These are phyloP conservation scores for Sicyos baderoa DNA, from an alignment of 306 rosid genomes.

Conservation along the genomic window DNA sequence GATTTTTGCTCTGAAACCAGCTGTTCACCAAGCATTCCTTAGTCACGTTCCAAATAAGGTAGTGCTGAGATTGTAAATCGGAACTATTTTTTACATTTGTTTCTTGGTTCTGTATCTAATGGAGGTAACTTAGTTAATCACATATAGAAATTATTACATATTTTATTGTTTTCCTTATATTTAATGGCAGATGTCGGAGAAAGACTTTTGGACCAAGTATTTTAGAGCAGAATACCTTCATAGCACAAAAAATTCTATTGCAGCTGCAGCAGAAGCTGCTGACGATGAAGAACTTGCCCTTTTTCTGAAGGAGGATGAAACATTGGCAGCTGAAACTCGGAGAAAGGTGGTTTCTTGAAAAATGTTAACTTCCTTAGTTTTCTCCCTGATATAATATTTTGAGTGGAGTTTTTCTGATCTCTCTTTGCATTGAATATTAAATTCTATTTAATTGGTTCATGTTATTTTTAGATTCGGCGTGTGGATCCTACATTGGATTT, in stretches of 20 bases:
- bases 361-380: slow-evolving; percentile 8
- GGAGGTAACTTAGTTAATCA: background rate
- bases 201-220: slow-evolving; percentile 91
- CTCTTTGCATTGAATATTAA: slow-evolving; percentile 21
- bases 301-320: slow-evolving; percentile 77
- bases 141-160: background rate
- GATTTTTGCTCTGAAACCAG: slow-evolving; percentile 94
- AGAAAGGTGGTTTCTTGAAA: slow-evolving; percentile 47
- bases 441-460: slow-evolving; percentile 16
- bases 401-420: slow-evolving; percentile 15
- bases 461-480: slow-evolving; percentile 50
- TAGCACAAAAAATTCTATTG: slow-evolving; percentile 62
- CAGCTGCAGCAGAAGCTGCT: slow-evolving; percentile 98
- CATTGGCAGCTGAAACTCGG: slow-evolving; percentile 76
- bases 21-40: slow-evolving; percentile 86
- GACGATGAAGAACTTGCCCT: slow-evolving; percentile 96
- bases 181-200: slow-evolving; percentile 69
- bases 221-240: slow-evolving; percentile 90
- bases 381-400: background rate
- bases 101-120: background rate
- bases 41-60: slow-evolving; percentile 79
- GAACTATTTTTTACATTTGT: slow-evolving; percentile 10
- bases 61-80: slow-evolving; percentile 21
- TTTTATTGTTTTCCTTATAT: slow-evolving; percentile 6
- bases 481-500: slow-evolving; percentile 97